These are phyloP conservation scores for Cytospora schulzeri DNA, from an alignment of 2,329 filamentous ascomycete species.

Conservation along the genomic window DNA sequence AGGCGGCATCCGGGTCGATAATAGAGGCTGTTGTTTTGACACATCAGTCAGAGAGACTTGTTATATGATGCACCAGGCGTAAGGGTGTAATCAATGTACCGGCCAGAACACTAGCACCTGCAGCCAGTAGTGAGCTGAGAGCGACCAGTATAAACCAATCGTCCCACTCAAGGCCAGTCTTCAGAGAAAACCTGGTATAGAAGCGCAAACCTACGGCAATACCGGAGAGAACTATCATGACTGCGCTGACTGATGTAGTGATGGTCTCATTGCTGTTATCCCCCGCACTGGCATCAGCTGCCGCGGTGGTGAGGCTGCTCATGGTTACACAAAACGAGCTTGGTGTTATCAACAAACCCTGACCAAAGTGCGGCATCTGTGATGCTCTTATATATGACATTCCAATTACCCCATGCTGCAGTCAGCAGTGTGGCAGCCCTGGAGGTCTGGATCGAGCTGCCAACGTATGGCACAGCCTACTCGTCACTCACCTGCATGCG, in stretches of 20 bases:
- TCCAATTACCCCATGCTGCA: neutral
- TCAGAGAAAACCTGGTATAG: constrained; percentile 2
- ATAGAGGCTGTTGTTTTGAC: neutral
- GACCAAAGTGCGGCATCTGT: no score
- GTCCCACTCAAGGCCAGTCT: constrained; percentile 15
- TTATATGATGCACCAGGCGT: neutral
- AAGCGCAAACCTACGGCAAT: constrained; percentile 11
- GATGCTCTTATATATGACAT: no score
- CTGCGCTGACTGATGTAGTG: constrained; percentile 2
- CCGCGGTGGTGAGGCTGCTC: neutral
- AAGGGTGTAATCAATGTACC: neutral
- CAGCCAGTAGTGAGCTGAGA: neutral
- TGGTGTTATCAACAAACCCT: neutral
- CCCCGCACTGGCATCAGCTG: neutral
- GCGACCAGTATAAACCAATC: constrained; percentile 9
- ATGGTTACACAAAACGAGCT: neutral
- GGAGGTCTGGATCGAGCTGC: neutral
- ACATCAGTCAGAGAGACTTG: neutral
- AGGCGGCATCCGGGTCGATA: constrained; percentile 15
- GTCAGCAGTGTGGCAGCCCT: neutral
- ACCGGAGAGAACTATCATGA: constrained; percentile 9
- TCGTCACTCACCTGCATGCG: neutral
- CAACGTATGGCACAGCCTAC: neutral
- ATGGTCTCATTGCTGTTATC: neutral
- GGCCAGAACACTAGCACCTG: neutral